A percentile compares a stretch with the other conserved stretches of the same genome.
Evolutionary conservation across 345 rosid species (phyloP).

Genomic region (Dovyalis caffra): DNA sequence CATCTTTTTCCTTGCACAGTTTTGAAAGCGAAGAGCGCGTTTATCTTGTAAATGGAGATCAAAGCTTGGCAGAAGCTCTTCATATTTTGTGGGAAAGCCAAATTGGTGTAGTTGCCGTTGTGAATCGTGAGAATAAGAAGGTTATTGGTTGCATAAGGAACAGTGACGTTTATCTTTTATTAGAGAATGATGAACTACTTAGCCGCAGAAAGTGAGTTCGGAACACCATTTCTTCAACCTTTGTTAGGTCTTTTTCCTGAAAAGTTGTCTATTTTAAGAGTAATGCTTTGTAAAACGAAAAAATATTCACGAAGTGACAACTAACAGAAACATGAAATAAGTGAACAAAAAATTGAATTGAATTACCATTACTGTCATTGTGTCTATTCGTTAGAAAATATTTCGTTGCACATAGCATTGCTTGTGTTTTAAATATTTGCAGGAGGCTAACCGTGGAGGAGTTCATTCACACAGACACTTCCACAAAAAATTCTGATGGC

Average conservation of each 20-base stretch:
- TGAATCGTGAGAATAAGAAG: constrained; percentile 16
- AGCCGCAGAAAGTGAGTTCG: constrained; percentile 21
- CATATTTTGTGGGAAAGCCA: constrained; percentile 22
- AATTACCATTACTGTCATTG: no score
- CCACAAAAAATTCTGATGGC: constrained; percentile 12
- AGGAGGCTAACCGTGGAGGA: constrained; percentile 25
- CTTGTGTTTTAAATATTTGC: not conserved
- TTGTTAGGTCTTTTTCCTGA: not conserved
- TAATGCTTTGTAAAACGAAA: no score
- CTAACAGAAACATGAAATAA: no score
- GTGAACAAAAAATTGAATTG: no score
- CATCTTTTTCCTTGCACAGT: constrained; percentile 16
- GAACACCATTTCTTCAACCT: not conserved
- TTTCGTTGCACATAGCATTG: no score
- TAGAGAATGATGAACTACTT: constrained; percentile 25
- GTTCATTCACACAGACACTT: constrained; percentile 30
- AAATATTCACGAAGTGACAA: no score
- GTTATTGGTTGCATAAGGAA: constrained; percentile 29
- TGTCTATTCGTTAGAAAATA: no score
- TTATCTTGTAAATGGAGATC: constrained; percentile 26
- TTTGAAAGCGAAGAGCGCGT: constrained; percentile 30
- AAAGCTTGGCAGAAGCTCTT: constrained; percentile 35
- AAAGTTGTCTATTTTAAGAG: no score
- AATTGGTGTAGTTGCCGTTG: constrained; percentile 23
- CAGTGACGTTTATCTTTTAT: constrained; percentile 34